A percentile compares a stretch with the other conserved stretches of the same genome.
These are phyloP conservation scores for Amaranthus cruentus DNA, from an alignment of 148 eudicot species.

Conservation along the genomic window DNA sequence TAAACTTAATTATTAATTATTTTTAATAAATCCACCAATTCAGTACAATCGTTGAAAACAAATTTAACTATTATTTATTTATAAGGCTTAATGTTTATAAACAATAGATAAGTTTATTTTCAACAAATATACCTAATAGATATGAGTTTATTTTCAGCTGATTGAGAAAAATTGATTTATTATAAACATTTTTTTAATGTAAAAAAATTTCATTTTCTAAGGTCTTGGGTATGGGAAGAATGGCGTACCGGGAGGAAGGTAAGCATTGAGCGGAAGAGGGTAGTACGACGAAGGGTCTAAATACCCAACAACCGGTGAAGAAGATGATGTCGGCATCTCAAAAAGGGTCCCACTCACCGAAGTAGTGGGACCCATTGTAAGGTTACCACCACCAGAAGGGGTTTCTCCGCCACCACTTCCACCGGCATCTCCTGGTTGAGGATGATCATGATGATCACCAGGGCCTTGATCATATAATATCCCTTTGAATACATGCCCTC, in stretches of 20 bases:
- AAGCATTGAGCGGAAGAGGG: slow-evolving; percentile 47
- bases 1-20: too few species aligned
- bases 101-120: too few species aligned
- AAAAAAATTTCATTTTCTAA: slow-evolving; percentile 9
- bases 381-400: slow-evolving; percentile 39
- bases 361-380: slow-evolving; percentile 21
- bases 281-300: slow-evolving; percentile 44
- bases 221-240: slow-evolving; percentile 78
- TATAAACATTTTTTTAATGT: too few species aligned
- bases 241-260: slow-evolving; percentile 67
- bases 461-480: slow-evolving; percentile 78
- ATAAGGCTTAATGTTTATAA: too few species aligned
- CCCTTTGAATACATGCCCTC: slow-evolving; percentile 79
- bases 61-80: too few species aligned
- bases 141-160: too few species aligned
- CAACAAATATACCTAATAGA: too few species aligned
- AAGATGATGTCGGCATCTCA: slow-evolving; percentile 15
- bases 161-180: too few species aligned
- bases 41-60: too few species aligned
- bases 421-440: slow-evolving; percentile 1
- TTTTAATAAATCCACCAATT: too few species aligned
- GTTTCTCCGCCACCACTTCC: slow-evolving; percentile 34
- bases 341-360: slow-evolving; percentile 21
- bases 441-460: slow-evolving; percentile 19
- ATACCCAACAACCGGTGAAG: slow-evolving; percentile 20